These are phyloP conservation scores for Pseudocercospora vitis DNA, from an alignment of 2,329 filamentous ascomycete genomes.

Conservation along the genomic window DNA sequence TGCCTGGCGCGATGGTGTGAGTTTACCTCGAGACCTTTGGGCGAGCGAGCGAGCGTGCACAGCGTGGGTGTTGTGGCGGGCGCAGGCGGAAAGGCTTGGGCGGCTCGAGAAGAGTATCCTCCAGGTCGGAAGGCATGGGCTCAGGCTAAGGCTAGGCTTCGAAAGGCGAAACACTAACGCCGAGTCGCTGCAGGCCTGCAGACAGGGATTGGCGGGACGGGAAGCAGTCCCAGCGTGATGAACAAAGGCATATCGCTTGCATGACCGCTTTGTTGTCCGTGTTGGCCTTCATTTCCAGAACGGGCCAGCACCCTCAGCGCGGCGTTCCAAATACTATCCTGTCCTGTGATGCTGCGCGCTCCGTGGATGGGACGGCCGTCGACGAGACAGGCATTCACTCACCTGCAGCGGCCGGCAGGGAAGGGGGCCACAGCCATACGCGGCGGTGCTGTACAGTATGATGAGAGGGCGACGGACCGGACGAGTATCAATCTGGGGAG, in stretches of 20 bases:
- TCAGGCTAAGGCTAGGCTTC: too few species aligned
- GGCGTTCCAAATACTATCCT: slow-evolving; percentile 25
- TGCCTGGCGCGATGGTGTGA: slow-evolving; percentile 5
- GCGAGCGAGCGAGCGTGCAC: neutral
- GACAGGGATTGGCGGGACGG: slow-evolving; percentile 17
- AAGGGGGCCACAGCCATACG: too few species aligned
- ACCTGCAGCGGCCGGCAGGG: neutral
- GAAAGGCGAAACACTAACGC: slow-evolving; percentile 10
- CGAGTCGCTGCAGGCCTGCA: slow-evolving; percentile 9
- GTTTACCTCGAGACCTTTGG: neutral
- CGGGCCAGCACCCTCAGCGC: slow-evolving; percentile 15
- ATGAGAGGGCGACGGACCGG: too few species aligned
- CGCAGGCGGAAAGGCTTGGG: neutral
- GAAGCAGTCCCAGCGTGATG: slow-evolving; percentile 14
- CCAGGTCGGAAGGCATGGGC: slow-evolving; percentile 13
- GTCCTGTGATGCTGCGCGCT: slow-evolving; percentile 7
- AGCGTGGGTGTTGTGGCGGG: neutral
- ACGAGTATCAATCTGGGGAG: neutral
- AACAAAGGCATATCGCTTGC: slow-evolving; percentile 25
- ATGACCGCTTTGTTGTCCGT: slow-evolving; percentile 27
- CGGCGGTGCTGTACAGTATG: too few species aligned
- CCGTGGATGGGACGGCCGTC: neutral
- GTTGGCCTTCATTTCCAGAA: slow-evolving; percentile 27
- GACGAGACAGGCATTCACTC: slow-evolving; percentile 9
- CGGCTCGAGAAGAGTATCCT: slow-evolving; percentile 1